Conservation (phyloP, 306 rosid genomes). For the Myrica gale region DNA sequence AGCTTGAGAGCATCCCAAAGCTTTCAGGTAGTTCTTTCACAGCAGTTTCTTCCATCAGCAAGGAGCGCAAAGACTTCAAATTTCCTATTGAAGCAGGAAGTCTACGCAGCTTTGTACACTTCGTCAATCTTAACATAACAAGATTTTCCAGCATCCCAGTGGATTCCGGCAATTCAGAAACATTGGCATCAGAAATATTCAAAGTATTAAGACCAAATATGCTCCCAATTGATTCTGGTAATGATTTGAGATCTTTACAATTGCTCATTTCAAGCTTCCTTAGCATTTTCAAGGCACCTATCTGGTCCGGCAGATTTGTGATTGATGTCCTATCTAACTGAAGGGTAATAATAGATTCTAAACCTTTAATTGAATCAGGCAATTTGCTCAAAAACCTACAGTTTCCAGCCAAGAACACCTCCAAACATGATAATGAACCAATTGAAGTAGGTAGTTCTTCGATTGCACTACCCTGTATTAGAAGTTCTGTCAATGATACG, state of each 20-base stretch:
- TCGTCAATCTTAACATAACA: conserved; percentile 33
- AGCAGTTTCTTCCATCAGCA: conserved; percentile 48
- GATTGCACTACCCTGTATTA: conserved; percentile 24
- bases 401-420: conserved; percentile 32
- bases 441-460: conserved; percentile 49
- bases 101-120: conserved; percentile 36
- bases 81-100: conserved; percentile 65
- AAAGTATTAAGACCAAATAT: conserved; percentile 40
- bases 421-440: conserved; percentile 49
- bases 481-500: conserved; percentile 31
- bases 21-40: conserved; percentile 53
- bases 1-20: conserved; percentile 56
- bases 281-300: conserved; percentile 52
- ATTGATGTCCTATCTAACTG: conserved; percentile 46
- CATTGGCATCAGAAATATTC: conserved; percentile 31
- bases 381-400: conserved; percentile 33
- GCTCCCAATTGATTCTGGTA: conserved; percentile 58
- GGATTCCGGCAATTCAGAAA: conserved; percentile 53
- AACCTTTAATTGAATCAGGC: conserved; percentile 40
- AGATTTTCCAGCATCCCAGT: conserved; percentile 54
- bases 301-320: conserved; percentile 47
- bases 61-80: conserved; percentile 41
- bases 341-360: conserved; percentile 45
- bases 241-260: conserved; percentile 42
- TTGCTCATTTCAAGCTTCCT: conserved; percentile 49